Evolutionary conservation across 768 basidiomycete genomes (phyloP).

Genomic region (Calocybe indica): DNA sequence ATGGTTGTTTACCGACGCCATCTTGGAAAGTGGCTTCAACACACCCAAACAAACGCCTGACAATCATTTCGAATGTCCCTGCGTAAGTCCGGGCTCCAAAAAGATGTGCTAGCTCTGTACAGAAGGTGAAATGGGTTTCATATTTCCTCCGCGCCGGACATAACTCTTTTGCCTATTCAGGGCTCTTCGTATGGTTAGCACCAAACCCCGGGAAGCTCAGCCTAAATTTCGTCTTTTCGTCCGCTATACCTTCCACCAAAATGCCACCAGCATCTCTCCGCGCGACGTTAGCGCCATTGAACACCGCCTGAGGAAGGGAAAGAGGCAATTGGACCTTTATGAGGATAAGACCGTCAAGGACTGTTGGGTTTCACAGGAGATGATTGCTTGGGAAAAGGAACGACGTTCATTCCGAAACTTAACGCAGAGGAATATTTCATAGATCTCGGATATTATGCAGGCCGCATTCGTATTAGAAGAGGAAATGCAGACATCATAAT

Average conservation of each 20-base stretch:
- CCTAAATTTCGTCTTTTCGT: slow-evolving; percentile 64
- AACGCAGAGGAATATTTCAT: too few species aligned
- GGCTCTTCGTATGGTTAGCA: slow-evolving; percentile 67
- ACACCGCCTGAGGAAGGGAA: slow-evolving; percentile 67
- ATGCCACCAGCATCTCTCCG: slow-evolving; percentile 54
- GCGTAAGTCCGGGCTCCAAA: slow-evolving; percentile 39
- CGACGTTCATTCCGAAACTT: too few species aligned
- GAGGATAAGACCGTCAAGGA: slow-evolving; percentile 64
- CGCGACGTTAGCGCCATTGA: slow-evolving; percentile 68
- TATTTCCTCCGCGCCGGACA: not conserved
- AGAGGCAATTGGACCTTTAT: slow-evolving; percentile 62
- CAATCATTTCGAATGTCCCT: slow-evolving; percentile 15
- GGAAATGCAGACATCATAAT: not conserved
- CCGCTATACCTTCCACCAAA: slow-evolving; percentile 63
- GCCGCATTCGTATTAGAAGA: too few species aligned
- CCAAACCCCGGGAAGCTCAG: slow-evolving; percentile 56
- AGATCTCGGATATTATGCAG: too few species aligned
- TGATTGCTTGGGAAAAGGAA: slow-evolving; percentile 51
- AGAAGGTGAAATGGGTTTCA: slow-evolving; percentile 27
- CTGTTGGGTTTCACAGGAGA: slow-evolving; percentile 68
- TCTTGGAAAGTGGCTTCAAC: too few species aligned
- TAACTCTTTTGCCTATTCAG: slow-evolving; percentile 26
- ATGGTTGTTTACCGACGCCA: too few species aligned
- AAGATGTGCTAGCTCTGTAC: slow-evolving; percentile 45
- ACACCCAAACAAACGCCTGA: slow-evolving; percentile 2